These are phyloP conservation scores for Hortiboletus rubellus DNA, from an alignment of 1,284 basidiomycete species.

Conservation along the genomic window DNA sequence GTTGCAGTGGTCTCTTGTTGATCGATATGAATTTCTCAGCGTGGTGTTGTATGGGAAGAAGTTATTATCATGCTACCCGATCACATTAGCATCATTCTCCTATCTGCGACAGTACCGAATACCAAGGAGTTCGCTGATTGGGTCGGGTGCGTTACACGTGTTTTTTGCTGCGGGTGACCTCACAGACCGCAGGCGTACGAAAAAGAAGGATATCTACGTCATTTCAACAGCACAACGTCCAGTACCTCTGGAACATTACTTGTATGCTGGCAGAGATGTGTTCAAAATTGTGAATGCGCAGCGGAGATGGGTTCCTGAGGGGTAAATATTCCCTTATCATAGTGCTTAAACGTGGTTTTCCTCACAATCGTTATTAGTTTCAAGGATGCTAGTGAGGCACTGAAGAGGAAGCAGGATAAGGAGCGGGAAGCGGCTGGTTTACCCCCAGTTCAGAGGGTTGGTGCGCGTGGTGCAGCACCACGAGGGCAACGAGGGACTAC, in stretches of 20 bases:
- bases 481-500: slow-evolving; percentile 53
- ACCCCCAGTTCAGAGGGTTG: slow-evolving; percentile 76
- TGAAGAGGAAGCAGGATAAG: slow-evolving; percentile 95
- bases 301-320: slow-evolving; percentile 74
- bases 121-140: slow-evolving; percentile 99
- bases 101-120: slow-evolving; percentile 98
- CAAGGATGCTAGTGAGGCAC: slow-evolving; percentile 85
- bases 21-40: slow-evolving; percentile 46
- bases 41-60: slow-evolving; percentile 99
- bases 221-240: slow-evolving; percentile 97
- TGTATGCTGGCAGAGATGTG: slow-evolving; percentile 90
- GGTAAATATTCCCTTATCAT: slow-evolving; percentile 46
- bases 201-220: slow-evolving; percentile 99
- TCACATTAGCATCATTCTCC: slow-evolving; percentile 93
- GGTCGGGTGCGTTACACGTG: slow-evolving; percentile 79
- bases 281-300: slow-evolving; percentile 92
- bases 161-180: slow-evolving; percentile 3
- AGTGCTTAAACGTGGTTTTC: slow-evolving; percentile 3
- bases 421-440: slow-evolving; percentile 93
- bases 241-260: slow-evolving; percentile 95
- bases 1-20: slow-evolving; percentile 8
- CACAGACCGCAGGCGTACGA: slow-evolving; percentile 73
- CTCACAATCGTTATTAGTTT: slow-evolving; percentile 52
- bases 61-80: slow-evolving; percentile 99
- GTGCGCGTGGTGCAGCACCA: slow-evolving; percentile 72